A percentile compares a stretch with the other conserved stretches of the same genome.
These are phyloP conservation scores for Casuarina cunninghamiana DNA, from an alignment of 306 rosid species.

Conservation along the genomic window DNA sequence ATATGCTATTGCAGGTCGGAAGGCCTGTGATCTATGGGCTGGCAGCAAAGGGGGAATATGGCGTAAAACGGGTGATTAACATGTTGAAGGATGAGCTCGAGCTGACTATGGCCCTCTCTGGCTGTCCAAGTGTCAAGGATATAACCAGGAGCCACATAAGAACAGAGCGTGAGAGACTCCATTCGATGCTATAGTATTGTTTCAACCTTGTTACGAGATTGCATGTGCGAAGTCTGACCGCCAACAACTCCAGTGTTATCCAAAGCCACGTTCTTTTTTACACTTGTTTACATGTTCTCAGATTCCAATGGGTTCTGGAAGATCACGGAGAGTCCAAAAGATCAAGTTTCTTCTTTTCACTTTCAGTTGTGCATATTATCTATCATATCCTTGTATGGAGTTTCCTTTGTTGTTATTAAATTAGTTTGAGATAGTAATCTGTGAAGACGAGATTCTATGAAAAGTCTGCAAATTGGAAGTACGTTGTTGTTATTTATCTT, in stretches of 20 bases:
- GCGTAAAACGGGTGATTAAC: slow-evolving; percentile 50
- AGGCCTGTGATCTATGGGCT: slow-evolving; percentile 34
- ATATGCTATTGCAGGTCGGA: not conserved
- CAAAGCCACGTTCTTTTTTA: not conserved
- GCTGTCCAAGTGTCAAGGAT: slow-evolving; percentile 44
- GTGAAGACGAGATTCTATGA: not conserved
- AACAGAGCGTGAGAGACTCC: slow-evolving; percentile 33
- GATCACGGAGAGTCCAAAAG: not conserved
- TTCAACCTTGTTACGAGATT: not conserved
- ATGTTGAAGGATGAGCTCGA: slow-evolving; percentile 59
- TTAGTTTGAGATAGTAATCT: not conserved
- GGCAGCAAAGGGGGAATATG: slow-evolving; percentile 53
- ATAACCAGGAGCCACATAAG: slow-evolving; percentile 52
- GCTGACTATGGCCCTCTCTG: slow-evolving; percentile 59
- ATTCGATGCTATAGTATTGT: slow-evolving; percentile 35
- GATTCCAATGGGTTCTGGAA: not conserved
- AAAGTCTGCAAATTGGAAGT: not conserved
- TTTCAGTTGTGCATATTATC: too few species aligned
- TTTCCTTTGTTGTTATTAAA: too few species aligned
- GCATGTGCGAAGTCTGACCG: not conserved
- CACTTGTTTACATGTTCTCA: not conserved
- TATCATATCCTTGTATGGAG: too few species aligned
- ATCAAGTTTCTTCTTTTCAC: not conserved
- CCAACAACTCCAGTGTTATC: not conserved
- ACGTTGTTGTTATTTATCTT: too few species aligned